Evolutionary conservation across 2,329 filamentous ascomycete genomes (phyloP), one percentile per base, ranked within the genome.

Genomic region (Ascochyta pisi): DNA sequence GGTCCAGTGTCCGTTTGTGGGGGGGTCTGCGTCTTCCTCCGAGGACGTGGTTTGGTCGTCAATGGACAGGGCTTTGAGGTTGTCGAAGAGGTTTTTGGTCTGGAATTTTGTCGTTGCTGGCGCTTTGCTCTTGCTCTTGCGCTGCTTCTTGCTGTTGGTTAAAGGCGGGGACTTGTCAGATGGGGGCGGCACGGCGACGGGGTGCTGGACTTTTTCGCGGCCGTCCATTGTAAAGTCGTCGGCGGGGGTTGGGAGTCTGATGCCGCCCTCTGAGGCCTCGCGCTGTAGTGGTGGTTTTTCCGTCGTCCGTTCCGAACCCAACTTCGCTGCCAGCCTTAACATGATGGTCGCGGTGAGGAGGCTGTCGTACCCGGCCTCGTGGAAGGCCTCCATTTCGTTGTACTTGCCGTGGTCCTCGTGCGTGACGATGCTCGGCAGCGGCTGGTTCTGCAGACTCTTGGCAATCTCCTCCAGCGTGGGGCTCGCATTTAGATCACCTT

Each of bases 311-410:
- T 76, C 75, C 9, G 72, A 70, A 56, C 80, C 78, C 4, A 86
- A 73, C 61, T 83, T 82, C 1, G 81, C 76, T 8, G 83, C 81
- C 3, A 88, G 75, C 50, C 81, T 80, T 47, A 87, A 78, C 61
- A 86, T 83, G 24, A 86, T 77, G 51, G 82, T 81, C 2, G 85
- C 86, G 0, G 86, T 86, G 22, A 87, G 75, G 57, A 84, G 79
- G 69, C 84, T 86, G 67, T 88, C 86, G 60, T 84, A 88, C 7
- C 86, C 86, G 15, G 86, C 86, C 73, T 88, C 86, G 54, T 88
- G 86, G 54, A 81, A 77, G 57, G 77, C 75, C 27, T 74, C 68
- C 1, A 43, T 57, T 2, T 71, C 63, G 37, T 74, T 59, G 59
- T 83, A 83, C 68, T 81, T 76, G 8, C 65, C 65, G 73, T 76